Conservation (phyloP, 306 rosid species). For the Vicia sativa region DNA sequence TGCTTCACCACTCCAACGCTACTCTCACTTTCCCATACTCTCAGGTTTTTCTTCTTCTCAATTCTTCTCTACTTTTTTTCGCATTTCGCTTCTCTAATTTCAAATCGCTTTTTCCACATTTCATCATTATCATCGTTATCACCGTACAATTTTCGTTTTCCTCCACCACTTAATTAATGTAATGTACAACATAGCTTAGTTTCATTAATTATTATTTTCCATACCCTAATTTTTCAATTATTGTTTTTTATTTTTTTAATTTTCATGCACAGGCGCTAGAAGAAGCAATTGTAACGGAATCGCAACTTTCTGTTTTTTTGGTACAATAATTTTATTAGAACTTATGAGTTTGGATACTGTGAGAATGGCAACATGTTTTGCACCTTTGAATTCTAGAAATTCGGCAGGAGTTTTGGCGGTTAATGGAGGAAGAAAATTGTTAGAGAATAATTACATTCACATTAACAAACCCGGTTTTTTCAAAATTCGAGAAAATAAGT, state of each 20-base stretch:
- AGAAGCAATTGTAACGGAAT: constrained; percentile 43
- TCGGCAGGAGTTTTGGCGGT: constrained; percentile 58
- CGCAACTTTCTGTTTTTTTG: constrained; percentile 28
- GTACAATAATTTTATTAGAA: background rate
- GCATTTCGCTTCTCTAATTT: background rate
- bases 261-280: constrained; percentile 51
- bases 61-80: background rate
- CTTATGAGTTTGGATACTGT: constrained; percentile 34
- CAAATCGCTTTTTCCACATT: background rate
- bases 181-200: background rate
- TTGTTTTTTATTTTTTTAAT: constrained; percentile 3
- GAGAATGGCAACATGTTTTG: constrained; percentile 67
- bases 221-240: constrained; percentile 35
- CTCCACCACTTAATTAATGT: background rate
- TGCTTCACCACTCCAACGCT: constrained; percentile 37
- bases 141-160: background rate
- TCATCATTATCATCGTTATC: background rate
- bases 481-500: constrained; percentile 50
- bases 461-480: constrained; percentile 44
- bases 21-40: constrained; percentile 34
- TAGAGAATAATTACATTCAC: constrained; percentile 43
- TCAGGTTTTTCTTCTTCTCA: constrained; percentile 17
- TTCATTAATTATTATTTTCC: background rate
- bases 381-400: constrained; percentile 61
- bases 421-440: constrained; percentile 55